Evolutionary conservation across 352 stramenopile genomes (phyloP), one percentile per base, ranked within the genome.

Genomic region (Thalassiosira ordinaria): DNA sequence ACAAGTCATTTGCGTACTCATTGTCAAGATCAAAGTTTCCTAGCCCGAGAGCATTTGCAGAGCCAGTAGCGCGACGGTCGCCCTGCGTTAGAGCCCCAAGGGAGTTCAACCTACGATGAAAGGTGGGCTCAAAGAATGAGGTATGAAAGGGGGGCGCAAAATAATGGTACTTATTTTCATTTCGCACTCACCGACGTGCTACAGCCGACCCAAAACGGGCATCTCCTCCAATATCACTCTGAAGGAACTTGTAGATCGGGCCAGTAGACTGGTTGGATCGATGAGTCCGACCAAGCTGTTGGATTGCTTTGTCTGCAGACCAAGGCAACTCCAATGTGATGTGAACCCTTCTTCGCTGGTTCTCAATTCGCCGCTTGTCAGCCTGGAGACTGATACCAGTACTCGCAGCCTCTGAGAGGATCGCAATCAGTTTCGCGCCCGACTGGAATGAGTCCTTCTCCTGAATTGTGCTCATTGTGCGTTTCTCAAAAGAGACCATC

Each of bases 341-440:
- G 81, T 97, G 94, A 18, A 96, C 81, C 7, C 94, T 80, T 7
- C 92, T 61, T 20, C 81, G 82, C 14, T 94, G 74, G 57, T 55
- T 84, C 3, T 53, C 74, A 0, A 46, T 51, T 46, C 80, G 84
- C 18, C 74, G 31, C 11, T 14, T 47, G 37, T 85, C 87, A 0
- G 93, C 84, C 59, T 97, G 93, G 16, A 97, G 76, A 47, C 78
- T 92, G 56, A 97, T 94, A 27, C 93, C 93, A 0, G 93, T 96
- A 44, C 69, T 89, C 4, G 92, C 93, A 13, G 93, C 93, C 74
- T 97, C 93, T 22, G 78, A 92, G 37, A 97, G 95, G 66, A 97
- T 96, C 0, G 93, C 93, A 61, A 96, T 85, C 3, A 66, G 60
- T 74, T 97, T 97, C 29, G 88, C 85, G 0, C 91, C 93, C 37